Percentiles rank a stretch among this genome's conserved stretches.
These are phyloP conservation scores for Candida ovalis DNA, from an alignment of 805 yeast genomes.

Conservation along the genomic window DNA sequence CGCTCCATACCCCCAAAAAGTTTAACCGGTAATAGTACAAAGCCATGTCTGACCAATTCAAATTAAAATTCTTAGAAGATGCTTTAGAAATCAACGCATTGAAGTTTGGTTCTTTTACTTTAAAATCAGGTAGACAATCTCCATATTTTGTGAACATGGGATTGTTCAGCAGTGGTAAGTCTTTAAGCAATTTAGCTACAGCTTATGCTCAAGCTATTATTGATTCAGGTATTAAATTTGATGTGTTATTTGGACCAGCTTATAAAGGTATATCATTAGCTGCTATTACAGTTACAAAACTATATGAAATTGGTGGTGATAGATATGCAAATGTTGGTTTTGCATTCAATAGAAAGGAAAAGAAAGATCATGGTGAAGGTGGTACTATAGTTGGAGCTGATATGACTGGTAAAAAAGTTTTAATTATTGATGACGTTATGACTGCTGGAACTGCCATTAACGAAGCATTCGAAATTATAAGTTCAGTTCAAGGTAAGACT, in stretches of 20 bases:
- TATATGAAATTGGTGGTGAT: conserved; percentile 85
- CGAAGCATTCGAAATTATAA: conserved; percentile 84
- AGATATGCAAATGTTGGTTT: conserved; percentile 72
- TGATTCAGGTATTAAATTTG: conserved; percentile 77
- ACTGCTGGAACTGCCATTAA: conserved; percentile 98
- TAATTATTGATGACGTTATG: conserved; percentile 95
- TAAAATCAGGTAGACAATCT: conserved; percentile 90
- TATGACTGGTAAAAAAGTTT: conserved; percentile 64
- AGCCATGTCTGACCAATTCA: conserved; percentile 18
- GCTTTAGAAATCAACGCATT: conserved; percentile 82
- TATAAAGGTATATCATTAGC: conserved; percentile 96
- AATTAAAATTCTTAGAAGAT: conserved; percentile 59
- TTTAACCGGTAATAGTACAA: too few species aligned
- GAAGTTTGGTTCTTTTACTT: conserved; percentile 82
- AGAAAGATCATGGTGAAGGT: conserved; percentile 98
- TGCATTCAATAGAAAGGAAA: conserved; percentile 95
- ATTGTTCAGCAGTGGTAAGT: conserved; percentile 76
- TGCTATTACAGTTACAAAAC: conserved; percentile 86
- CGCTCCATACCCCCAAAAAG: too few species aligned
- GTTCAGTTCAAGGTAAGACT: conserved; percentile 62
- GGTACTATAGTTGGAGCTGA: conserved; percentile 88
- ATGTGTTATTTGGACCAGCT: conserved; percentile 94
- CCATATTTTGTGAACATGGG: conserved; percentile 97
- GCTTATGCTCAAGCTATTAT: conserved; percentile 89
- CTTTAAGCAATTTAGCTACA: conserved; percentile 75